Evolutionary conservation across 768 basidiomycete species (phyloP), one percentile per base, ranked within the genome.

Genomic region (Hypholoma fasciculare): DNA sequence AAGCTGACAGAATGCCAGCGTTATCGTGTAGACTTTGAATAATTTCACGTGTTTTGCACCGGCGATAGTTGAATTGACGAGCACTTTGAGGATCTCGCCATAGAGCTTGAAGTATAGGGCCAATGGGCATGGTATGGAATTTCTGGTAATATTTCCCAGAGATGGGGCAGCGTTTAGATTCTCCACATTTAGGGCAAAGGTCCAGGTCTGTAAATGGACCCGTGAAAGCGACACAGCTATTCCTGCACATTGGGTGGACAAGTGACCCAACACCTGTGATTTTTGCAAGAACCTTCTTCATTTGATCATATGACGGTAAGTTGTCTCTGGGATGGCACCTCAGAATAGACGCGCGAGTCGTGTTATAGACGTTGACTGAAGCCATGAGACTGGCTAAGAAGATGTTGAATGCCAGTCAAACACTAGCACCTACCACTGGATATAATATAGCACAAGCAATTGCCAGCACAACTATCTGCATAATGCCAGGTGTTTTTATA

Each of bases 61-160:
- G 9, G 4, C 60, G 44, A 17, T 64, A 61, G 17, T 40, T 14
- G 47, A 64, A 51, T 1, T 14, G 27, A 16, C 42, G n/a, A 20
- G 63, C 63, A 26, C 48, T 57, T 46, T 59, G 19, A 5, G 26
- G 16, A 47, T 51, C 36, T 11, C 64, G 54, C 50, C 60, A 67
- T 16, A 68, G 56, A 16, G 69, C 69, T 49, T 70, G 69, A 0
- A 71, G 50, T 11, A 58, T 49, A 2, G 66, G 64, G 1, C 67
- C 65, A 44, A 70, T 47, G 0, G 68, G 65, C 16, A 72, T 64
- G 0, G 71, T 66, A 26, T 47, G 46, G 46, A 68, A 65, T 11
- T 63, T 26, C n/a, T 53, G 58, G 37, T n/a, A 34, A 5, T 57
- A 44, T 38, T 58, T 63, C 12, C 43, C 48, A 4, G 60, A 57